phyloP scores from a whole-genome alignment of 1,284 basidiomycete genomes.

The Boletus semigastroideus region DNA sequence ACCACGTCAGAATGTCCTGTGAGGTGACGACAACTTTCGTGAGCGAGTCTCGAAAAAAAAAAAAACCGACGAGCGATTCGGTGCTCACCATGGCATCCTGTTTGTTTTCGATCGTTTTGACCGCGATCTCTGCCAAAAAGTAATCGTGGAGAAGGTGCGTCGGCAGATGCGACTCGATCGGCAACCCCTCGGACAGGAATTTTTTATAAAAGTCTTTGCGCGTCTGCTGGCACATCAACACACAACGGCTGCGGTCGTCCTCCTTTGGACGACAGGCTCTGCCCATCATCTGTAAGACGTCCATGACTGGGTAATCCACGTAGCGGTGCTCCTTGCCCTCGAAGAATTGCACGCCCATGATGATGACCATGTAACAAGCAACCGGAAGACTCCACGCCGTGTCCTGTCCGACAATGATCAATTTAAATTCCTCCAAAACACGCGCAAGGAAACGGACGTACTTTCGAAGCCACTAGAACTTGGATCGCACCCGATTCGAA shows the following conservation, averaged over 20 bases:
- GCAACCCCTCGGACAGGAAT: slow-evolving; percentile 95
- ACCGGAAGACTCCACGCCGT: slow-evolving; percentile 95
- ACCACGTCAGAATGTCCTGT: slow-evolving; percentile 91
- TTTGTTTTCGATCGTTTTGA: slow-evolving; percentile 98
- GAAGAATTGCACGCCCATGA: slow-evolving; percentile 97
- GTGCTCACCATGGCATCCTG: slow-evolving; percentile 86
- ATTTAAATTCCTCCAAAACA: background rate
- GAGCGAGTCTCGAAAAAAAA: slow-evolving; percentile 1
- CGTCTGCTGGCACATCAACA: slow-evolving; percentile 96
- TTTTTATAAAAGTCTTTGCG: slow-evolving; percentile 99
- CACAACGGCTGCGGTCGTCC: slow-evolving; percentile 86
- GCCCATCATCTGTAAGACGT: slow-evolving; percentile 99
- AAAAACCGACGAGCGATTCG: background rate
- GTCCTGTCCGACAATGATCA: slow-evolving; percentile 52
- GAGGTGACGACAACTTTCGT: background rate
- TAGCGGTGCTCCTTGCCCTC: slow-evolving; percentile 98
- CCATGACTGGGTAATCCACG: slow-evolving; percentile 96
- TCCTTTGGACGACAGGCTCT: slow-evolving; percentile 86
- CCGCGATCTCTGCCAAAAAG: slow-evolving; percentile 97
- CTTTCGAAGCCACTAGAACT: slow-evolving; percentile 91
- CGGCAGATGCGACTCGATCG: slow-evolving; percentile 92
- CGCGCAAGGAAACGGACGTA: slow-evolving; percentile 35
- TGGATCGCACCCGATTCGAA: slow-evolving; percentile 96
- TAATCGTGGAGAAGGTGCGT: slow-evolving; percentile 92
- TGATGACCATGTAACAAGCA: slow-evolving; percentile 94